A percentile compares a stretch with the other conserved stretches of the same genome.
Conservation (phyloP, 257 asterid genomes). For the Solanum peruvianum region DNA sequence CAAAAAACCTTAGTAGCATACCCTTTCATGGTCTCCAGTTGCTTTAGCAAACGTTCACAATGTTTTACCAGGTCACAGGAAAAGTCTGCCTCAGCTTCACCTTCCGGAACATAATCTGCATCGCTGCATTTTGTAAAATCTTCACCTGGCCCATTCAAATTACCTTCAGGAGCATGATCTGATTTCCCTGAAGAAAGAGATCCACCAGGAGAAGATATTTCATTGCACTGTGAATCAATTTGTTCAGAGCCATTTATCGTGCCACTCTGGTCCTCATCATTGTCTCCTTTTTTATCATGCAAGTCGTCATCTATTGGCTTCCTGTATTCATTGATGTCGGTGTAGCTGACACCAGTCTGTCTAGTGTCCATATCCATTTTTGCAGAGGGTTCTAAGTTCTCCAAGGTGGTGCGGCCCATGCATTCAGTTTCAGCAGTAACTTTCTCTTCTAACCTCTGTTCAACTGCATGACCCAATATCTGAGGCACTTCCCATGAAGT, state of each 20-base stretch:
- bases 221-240: neutral
- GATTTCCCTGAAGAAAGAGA: neutral
- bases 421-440: constrained; percentile 19
- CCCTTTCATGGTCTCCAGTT: constrained; percentile 50
- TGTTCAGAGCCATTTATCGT: neutral
- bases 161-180: neutral
- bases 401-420: neutral
- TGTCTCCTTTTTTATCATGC: constrained; percentile 15
- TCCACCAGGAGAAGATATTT: constrained; percentile 13
- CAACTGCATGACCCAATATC: constrained; percentile 27
- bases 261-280: constrained; percentile 14
- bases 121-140: neutral
- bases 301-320: constrained; percentile 14
- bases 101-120: constrained; percentile 11
- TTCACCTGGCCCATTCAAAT: neutral
- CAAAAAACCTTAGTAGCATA: constrained; percentile 9
- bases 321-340: constrained; percentile 8
- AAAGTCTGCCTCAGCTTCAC: constrained; percentile 21
- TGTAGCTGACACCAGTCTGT: constrained; percentile 8
- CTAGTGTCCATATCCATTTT: constrained; percentile 3
- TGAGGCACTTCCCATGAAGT: constrained; percentile 96
- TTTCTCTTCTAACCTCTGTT: constrained; percentile 17
- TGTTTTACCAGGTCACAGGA: constrained; percentile 36
- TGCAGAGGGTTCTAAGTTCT: constrained; percentile 4
- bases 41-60: constrained; percentile 48